Percentiles rank a stretch among this genome's conserved stretches.
Conservation (phyloP, 768 basidiomycete genomes). For the Sistotremastrum niveocremeum region DNA sequence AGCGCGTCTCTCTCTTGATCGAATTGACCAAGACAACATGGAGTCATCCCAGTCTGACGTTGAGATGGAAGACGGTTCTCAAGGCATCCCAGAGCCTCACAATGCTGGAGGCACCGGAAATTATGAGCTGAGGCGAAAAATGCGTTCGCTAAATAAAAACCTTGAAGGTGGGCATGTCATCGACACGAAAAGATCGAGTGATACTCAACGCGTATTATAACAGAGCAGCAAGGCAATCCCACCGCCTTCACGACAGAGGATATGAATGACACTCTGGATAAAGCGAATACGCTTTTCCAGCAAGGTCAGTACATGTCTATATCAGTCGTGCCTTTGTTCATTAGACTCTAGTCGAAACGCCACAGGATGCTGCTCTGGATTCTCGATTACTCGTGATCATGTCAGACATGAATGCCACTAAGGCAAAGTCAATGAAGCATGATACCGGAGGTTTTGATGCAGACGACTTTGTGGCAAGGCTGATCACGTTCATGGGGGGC, state of each 20-base stretch:
- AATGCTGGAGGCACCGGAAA: too few species aligned
- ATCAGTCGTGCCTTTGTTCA: not conserved
- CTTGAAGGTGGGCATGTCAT: too few species aligned
- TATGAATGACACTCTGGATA: constrained; percentile 6
- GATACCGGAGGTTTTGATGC: constrained; percentile 82
- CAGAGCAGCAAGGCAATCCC: too few species aligned
- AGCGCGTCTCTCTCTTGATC: too few species aligned
- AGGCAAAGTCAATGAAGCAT: constrained; percentile 85
- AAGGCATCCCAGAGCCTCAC: too few species aligned
- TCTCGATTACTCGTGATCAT: constrained; percentile 67
- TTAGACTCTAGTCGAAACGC: constrained; percentile 44
- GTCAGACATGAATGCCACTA: constrained; percentile 66
- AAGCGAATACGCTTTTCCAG: constrained; percentile 11
- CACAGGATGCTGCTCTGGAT: constrained; percentile 84
- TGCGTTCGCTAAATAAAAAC: too few species aligned
- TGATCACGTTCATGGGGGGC: constrained; percentile 68
- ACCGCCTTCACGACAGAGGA: not conserved
- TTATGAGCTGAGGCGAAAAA: too few species aligned
- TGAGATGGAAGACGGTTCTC: too few species aligned
- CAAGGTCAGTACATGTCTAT: not conserved
- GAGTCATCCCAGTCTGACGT: too few species aligned
- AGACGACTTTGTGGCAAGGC: constrained; percentile 75
- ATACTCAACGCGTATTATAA: too few species aligned
- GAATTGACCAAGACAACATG: too few species aligned
- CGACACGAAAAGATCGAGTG: too few species aligned